phyloP scores from a whole-genome alignment of 345 rosid genomes.

The Turnera subulata region DNA sequence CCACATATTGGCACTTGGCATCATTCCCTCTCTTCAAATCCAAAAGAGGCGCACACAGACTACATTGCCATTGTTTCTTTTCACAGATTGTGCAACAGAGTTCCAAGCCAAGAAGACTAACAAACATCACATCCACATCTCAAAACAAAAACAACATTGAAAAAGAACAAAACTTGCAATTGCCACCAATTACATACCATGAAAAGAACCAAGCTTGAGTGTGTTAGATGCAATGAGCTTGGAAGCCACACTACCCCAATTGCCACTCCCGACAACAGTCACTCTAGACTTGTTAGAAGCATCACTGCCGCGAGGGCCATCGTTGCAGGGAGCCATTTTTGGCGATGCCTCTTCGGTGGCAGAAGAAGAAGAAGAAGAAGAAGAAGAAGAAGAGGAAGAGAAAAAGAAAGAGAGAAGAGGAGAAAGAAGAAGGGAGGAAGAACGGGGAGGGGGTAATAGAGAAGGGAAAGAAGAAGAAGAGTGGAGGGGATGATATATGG shows the following conservation, averaged over 20 bases:
- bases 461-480: slow-evolving; percentile 8
- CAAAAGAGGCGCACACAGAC: too few relatives aligned
- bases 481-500: slow-evolving; percentile 17
- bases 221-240: slow-evolving; percentile 93
- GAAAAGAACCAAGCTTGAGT: slow-evolving; percentile 63
- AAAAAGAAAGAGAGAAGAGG: slow-evolving; percentile 6
- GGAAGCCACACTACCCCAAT: slow-evolving; percentile 98
- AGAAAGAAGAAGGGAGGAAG: slow-evolving; percentile 2
- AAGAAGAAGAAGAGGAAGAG: slow-evolving; percentile 14
- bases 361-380: slow-evolving; percentile 10
- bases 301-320: background rate
- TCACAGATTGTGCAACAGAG: too few relatives aligned
- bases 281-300: slow-evolving; percentile 43
- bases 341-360: slow-evolving; percentile 17
- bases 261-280: slow-evolving; percentile 91
- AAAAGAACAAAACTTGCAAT: background rate
- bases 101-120: background rate
- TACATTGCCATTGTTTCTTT: too few relatives aligned
- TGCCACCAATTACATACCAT: slow-evolving; percentile 37
- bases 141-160: background rate
- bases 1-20: too few relatives aligned
- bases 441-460: too few relatives aligned
- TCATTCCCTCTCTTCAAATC: too few relatives aligned
- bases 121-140: too few relatives aligned
- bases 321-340: background rate